Evolutionary conservation across 805 yeast species (phyloP), one percentile per base, ranked within the genome.

Genomic region (Candida peoriensis): DNA sequence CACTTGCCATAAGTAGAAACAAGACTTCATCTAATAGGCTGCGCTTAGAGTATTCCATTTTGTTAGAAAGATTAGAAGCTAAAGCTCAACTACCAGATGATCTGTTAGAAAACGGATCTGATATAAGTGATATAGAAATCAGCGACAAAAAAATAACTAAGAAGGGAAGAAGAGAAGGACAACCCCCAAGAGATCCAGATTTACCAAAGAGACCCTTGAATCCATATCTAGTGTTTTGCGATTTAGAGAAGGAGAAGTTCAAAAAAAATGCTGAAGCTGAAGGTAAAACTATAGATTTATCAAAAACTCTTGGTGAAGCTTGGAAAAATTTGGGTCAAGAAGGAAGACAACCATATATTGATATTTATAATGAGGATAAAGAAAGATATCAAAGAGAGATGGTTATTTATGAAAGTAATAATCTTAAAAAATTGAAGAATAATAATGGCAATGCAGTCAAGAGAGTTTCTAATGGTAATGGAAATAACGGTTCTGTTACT

Each of bases 201-300:
- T 70, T 81, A 50, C 97, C 96, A 15, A 86, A 83, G 48, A 70
- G 94, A 50, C 96, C 96, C 6, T 81, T 93, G 4, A 89, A 88
- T 57, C 95, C 96, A 5, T 89, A 88, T 52, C 66, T 86, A 42
- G 73, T 86, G 36, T 54, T 14, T 16, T 89, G 96, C 60, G 97
- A 89, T 39, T 63, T 74, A 62, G 94, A 86, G 52, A 84, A 84
- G 58, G 95, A 85, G 30, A 66, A 72, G 32, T 71, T 86, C 24
- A 76, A 74, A 42, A 68, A 71, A 33, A 75, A 72, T 41, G 65
- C 78, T 34, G 82, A 75, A 41, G 65, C 66, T 32, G 72, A 75
- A 4, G 79, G 78, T 8, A 66, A 68, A 20, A 66, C 55, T 18
- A 61, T 61, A 25, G 96, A 89, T 53, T 66, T 85, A 29, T 80